phyloP scores from a whole-genome alignment of 2,329 filamentous ascomycete species.

The Paramyrothecium sp. region DNA sequence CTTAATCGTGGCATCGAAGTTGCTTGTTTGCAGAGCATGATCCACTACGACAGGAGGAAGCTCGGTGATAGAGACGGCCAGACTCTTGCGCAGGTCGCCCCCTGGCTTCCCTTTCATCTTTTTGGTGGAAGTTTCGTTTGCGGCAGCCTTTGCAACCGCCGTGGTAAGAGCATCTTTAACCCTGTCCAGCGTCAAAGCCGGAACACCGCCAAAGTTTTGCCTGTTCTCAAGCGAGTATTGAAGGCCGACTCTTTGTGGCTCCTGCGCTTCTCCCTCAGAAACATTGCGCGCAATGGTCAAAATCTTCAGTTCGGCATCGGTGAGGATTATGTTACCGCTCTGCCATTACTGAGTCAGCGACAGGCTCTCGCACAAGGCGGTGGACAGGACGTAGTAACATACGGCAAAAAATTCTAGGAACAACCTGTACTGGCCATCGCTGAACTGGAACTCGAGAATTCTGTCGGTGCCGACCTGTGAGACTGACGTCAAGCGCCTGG shows the following conservation, averaged over 20 bases:
- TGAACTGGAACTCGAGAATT: slow-evolving; percentile 89
- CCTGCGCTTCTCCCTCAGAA: slow-evolving; percentile 76
- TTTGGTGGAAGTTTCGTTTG: slow-evolving; percentile 47
- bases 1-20: slow-evolving; percentile 67
- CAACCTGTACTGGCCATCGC: slow-evolving; percentile 82
- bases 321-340: slow-evolving; percentile 91
- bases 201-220: slow-evolving; percentile 79
- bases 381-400: slow-evolving; percentile 6
- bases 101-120: slow-evolving; percentile 71
- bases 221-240: slow-evolving; percentile 78
- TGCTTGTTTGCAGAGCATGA: slow-evolving; percentile 70
- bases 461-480: slow-evolving; percentile 89
- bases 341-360: slow-evolving; percentile 16
- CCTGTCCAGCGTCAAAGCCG: slow-evolving; percentile 71
- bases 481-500: slow-evolving; percentile 77
- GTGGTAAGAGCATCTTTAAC: slow-evolving; percentile 67
- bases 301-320: slow-evolving; percentile 80
- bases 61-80: slow-evolving; percentile 84
- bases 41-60: slow-evolving; percentile 86
- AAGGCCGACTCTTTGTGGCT: slow-evolving; percentile 74
- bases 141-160: slow-evolving; percentile 58
- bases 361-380: neutral
- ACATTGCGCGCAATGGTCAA: slow-evolving; percentile 79
- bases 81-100: slow-evolving; percentile 73
- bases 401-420: slow-evolving; percentile 93